Conservation (phyloP, 192 early-diverging fungal genomes). For the Thamnidium elegans region DNA sequence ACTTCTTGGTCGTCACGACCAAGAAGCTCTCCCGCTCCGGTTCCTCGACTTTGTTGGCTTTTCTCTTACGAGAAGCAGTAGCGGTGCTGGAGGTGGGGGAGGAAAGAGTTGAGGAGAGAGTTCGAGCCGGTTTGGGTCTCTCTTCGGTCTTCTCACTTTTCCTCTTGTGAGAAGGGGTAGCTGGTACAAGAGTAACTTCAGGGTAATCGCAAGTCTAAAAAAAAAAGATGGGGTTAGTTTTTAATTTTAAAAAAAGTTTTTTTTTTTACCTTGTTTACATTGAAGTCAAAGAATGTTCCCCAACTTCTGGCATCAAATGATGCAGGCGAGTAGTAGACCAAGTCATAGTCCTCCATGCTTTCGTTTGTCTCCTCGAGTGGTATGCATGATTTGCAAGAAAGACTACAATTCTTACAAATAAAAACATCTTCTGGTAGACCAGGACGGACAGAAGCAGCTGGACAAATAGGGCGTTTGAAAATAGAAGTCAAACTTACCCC, state of each 20-base stretch:
- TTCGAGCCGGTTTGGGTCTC: too few relatives aligned
- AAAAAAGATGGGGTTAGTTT: neutral
- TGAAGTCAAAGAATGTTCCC: slow-evolving; percentile 2
- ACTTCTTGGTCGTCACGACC: too few relatives aligned
- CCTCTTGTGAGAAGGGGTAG: neutral
- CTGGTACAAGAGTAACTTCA: neutral
- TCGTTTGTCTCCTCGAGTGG: neutral
- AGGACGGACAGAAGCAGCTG: neutral
- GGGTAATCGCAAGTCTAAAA: neutral
- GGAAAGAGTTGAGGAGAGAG: too few relatives aligned
- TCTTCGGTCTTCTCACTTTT: neutral
- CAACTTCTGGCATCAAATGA: slow-evolving; percentile 5
- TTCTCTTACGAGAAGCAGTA: too few relatives aligned
- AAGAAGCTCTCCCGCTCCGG: too few relatives aligned
- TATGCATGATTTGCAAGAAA: neutral
- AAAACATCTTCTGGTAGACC: neutral
- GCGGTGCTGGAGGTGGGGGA: too few relatives aligned
- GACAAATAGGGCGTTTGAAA: neutral
- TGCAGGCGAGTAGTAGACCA: slow-evolving; percentile 2
- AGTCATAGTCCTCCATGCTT: neutral
- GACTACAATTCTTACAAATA: neutral
- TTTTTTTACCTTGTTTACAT: slow-evolving; percentile 17
- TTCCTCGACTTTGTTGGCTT: too few relatives aligned
- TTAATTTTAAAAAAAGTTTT: neutral
- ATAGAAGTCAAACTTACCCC: neutral